These are phyloP conservation scores for Abortiporus biennis DNA, from an alignment of 1,284 basidiomycete genomes.

Conservation along the genomic window DNA sequence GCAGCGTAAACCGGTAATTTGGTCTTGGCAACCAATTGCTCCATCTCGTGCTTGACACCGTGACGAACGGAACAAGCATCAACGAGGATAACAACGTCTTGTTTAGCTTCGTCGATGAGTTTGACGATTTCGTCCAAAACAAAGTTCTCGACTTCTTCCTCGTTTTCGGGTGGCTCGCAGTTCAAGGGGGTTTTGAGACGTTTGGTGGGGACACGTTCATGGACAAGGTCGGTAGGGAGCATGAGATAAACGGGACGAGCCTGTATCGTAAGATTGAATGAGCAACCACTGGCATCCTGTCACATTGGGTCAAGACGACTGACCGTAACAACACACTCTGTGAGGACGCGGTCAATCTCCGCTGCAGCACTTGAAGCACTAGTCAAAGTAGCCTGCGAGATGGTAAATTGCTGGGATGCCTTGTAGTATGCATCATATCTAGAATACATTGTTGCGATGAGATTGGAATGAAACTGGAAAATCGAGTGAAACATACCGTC, in stretches of 20 bases:
- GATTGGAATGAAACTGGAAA: not conserved
- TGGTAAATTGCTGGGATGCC: slow-evolving; percentile 74
- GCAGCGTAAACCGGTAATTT: slow-evolving; percentile 76
- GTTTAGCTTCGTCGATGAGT: slow-evolving; percentile 54
- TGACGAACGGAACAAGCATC: slow-evolving; percentile 88
- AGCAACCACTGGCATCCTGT: not conserved
- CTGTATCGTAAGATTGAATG: slow-evolving; percentile 29
- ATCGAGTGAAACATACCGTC: slow-evolving; percentile 36
- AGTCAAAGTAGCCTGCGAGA: slow-evolving; percentile 59
- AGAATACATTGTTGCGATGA: not conserved
- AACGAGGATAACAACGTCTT: slow-evolving; percentile 75
- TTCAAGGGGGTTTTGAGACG: slow-evolving; percentile 63
- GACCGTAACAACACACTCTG: slow-evolving; percentile 63
- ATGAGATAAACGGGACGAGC: slow-evolving; percentile 86
- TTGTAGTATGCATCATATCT: slow-evolving; percentile 76
- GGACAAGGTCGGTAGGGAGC: slow-evolving; percentile 82
- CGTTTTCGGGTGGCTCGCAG: slow-evolving; percentile 42
- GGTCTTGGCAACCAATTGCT: slow-evolving; percentile 65
- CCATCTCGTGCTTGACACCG: slow-evolving; percentile 62
- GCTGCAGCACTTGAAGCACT: slow-evolving; percentile 48
- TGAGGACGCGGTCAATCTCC: slow-evolving; percentile 80
- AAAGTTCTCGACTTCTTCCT: slow-evolving; percentile 57
- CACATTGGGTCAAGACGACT: not conserved
- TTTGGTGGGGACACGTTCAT: slow-evolving; percentile 60
- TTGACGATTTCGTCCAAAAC: slow-evolving; percentile 72